Evolutionary conservation across 805 yeast genomes (phyloP), one percentile per base, ranked within the genome.

Genomic region (Ogataea populi-albae): DNA sequence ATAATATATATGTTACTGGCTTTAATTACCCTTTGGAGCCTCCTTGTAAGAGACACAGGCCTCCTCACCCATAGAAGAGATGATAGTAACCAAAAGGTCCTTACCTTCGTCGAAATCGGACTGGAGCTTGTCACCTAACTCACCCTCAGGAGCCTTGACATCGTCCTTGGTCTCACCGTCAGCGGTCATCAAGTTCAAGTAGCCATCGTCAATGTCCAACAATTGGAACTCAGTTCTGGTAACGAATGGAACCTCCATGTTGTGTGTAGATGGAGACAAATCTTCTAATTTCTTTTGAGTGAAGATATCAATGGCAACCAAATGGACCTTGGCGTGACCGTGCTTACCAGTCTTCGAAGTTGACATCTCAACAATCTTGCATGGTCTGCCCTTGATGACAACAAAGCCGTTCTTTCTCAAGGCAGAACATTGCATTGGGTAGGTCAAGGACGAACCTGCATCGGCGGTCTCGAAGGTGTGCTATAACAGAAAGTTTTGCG

Each of bases 311-410:
- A 86, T 81, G 67, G 98, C 98, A 56, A 93, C 98, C 75, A 93
- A 81, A 75, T 93, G 98, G 72, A 93, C 98, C 82, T 93, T 93
- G 70, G 98, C 98, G 93, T 93, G 98, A 78, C 98, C 98, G 85
- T 93, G 98, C 97, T 93, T 93, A 77, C 98, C 98, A 61, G 98
- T 93, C 85, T 93, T 93, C 65, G 98, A 93, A 66, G 98, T 93
- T 49, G 98, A 93, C 98, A 93, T 93, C 71, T 93, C 98, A 62
- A 93, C 95, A 72, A 93, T 93, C 83, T 93, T 93, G 81, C 98
- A 93, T 69, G 98, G 98, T 81, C 98, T 94, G 65, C 86, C 78
- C 80, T 93, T 93, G 77, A 91, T 93, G 60, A 82, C 94, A 68
- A 93, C 98, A 82, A 86, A 94, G 66, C 98, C 98, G 79, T 80